Base-by-base conservation (phyloP, 176 grass and related monocot species). In the Thalia dealbata region DNA sequence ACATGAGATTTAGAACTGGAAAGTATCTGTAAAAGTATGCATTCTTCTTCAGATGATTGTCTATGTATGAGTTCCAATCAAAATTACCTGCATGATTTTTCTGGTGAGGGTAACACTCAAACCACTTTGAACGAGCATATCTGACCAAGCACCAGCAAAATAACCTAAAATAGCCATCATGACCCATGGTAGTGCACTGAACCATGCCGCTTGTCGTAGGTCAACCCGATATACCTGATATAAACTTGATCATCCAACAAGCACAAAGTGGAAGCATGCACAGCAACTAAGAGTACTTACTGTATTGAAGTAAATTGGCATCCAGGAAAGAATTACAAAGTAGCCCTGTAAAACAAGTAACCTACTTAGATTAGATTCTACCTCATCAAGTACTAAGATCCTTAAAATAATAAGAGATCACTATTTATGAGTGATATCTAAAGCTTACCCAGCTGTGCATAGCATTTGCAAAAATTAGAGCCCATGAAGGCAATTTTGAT, bases 131-230 rank as follows among this genome's bases (percentile, higher is more conserved):
- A 93, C 91, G 76, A 97, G 81, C 63, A 63, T 81, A 44, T 97
- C 95, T 1, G 90, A 97, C 28, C 84, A 75, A 67, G 77, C 76
- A 82, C 90, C 95, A 61, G 90, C 90, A 72, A 92, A 79, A 65
- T 91, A 97, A 22, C 95, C 95, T 80, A 97, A 83, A 97, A 88
- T 50, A 35, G 95, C 95, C 95, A 97, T 97, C 95, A 97, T 97
- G 45, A 88, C 80, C 95, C 90, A 97, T 75, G 95, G 95, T 48
- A 97, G 85, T 76, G 95, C 95, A 78, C 95, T 97, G 81, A 93
- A 97, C 90, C 95, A 97, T 79, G 90, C 95, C 82, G 95, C 95
- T 81, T 97, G 87, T 80, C 90, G 90, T 72, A 97, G 79, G 73
- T 97, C 92, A 15, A 97, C 95, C 76, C 29, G 81, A 81, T 84